Evolutionary conservation across 164 flowering plant species (phyloP).

Genomic region (Berberis vulgaris): DNA sequence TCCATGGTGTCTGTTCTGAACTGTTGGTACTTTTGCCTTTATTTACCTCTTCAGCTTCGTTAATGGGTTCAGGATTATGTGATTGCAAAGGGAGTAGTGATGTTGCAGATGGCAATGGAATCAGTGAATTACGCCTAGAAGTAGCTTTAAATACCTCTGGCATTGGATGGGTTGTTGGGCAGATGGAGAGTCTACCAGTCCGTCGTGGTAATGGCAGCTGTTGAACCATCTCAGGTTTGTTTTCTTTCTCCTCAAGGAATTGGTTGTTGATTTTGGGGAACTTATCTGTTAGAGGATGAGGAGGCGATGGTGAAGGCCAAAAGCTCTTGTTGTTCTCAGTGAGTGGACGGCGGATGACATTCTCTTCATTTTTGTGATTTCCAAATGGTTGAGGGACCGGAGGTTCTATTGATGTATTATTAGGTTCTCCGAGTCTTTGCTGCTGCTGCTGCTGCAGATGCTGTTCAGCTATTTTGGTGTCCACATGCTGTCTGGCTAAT

Average conservation of each 20-base stretch:
- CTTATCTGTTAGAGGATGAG: constrained; percentile 22
- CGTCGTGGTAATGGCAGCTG: constrained; percentile 29
- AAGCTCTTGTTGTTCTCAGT: constrained; percentile 32
- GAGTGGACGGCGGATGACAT: constrained; percentile 25
- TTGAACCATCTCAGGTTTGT: constrained; percentile 47
- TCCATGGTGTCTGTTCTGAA: constrained; percentile 22
- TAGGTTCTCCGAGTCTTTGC: constrained; percentile 33
- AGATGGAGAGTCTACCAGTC: constrained; percentile 62
- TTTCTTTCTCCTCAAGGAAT: constrained; percentile 56
- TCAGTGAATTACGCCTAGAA: constrained; percentile 68
- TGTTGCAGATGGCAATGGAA: constrained; percentile 46
- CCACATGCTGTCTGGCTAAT: constrained; percentile 84
- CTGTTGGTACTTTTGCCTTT: constrained; percentile 19
- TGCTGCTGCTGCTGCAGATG: constrained; percentile 37
- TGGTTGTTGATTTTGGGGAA: constrained; percentile 21
- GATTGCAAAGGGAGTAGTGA: constrained; percentile 24
- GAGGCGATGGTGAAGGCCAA: constrained; percentile 22
- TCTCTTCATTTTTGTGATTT: constrained; percentile 27
- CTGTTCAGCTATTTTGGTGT: constrained; percentile 71
- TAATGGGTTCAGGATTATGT: constrained; percentile 13
- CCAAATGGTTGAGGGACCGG: constrained; percentile 32
- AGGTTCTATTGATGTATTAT: constrained; percentile 29
- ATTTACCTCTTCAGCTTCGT: constrained; percentile 21
- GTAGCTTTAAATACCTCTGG: constrained; percentile 22
- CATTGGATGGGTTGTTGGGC: constrained; percentile 30